Evolutionary conservation across 495 filamentous ascomycete species (phyloP).

Genomic region (Friedmanniomyces simplex): DNA sequence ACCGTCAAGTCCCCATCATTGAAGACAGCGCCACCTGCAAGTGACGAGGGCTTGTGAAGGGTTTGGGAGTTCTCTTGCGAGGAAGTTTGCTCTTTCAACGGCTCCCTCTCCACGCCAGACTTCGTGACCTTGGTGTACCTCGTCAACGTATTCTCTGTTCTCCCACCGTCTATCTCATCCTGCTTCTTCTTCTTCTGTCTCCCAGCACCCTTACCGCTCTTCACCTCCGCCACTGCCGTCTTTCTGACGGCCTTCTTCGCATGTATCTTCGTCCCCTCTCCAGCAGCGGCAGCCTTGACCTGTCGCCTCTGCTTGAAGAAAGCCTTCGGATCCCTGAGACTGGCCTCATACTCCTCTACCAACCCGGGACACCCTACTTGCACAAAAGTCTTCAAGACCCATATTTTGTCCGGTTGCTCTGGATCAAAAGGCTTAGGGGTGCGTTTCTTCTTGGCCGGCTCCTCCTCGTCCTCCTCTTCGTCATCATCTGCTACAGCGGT

Average conservation of each 20-base stretch:
- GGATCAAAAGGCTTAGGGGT: constrained; percentile 59
- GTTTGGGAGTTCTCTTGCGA: background rate
- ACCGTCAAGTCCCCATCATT: background rate
- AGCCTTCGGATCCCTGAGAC: constrained; percentile 43
- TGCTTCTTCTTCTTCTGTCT: constrained; percentile 2
- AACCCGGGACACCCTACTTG: constrained; percentile 59
- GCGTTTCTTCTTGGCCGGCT: constrained; percentile 39
- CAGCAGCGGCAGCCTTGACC: constrained; percentile 1
- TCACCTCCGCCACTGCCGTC: background rate
- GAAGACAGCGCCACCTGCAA: no score
- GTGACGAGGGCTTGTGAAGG: no score
- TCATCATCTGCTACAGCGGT: constrained; percentile 15
- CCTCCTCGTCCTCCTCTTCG: constrained; percentile 16
- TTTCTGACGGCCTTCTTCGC: background rate
- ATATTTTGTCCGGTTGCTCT: constrained; percentile 53
- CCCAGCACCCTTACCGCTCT: background rate
- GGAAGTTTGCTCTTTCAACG: background rate
- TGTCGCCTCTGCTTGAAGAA: constrained; percentile 21
- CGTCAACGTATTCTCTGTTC: constrained; percentile 18
- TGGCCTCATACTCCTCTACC: constrained; percentile 69
- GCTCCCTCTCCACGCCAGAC: background rate
- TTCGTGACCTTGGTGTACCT: constrained; percentile 13
- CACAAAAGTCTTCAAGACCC: constrained; percentile 65
- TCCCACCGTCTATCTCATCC: constrained; percentile 5
- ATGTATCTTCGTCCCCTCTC: background rate